Evolutionary conservation across 169 alveolate genomes (phyloP).

Genomic region (Babesia sp.): DNA sequence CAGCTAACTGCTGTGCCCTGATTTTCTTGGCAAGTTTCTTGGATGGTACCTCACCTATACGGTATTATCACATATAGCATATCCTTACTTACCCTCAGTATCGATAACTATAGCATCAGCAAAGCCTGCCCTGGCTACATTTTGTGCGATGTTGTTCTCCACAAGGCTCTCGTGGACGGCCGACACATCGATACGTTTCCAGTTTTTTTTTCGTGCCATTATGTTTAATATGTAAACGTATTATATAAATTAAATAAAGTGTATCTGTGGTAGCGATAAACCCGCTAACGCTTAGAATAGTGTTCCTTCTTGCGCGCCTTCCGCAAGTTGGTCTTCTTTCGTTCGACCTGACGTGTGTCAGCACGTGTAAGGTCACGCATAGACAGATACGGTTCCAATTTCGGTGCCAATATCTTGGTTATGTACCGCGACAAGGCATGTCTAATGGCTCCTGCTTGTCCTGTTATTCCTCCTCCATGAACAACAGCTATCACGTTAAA

Average conservation of each 20-base stretch:
- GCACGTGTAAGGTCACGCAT: constrained; percentile 33
- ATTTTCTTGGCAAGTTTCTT: constrained; percentile 18
- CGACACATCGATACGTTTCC: constrained; percentile 43
- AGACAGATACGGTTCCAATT: constrained; percentile 60
- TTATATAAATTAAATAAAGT: background rate
- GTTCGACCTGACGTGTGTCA: constrained; percentile 62
- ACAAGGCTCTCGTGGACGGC: constrained; percentile 39
- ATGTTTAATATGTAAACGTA: background rate
- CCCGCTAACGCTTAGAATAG: constrained; percentile 62
- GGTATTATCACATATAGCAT: background rate
- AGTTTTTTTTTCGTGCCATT: constrained; percentile 27
- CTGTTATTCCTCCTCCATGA: constrained; percentile 76
- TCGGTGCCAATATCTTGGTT: constrained; percentile 65
- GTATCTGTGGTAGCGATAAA: background rate
- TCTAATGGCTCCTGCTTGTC: constrained; percentile 77
- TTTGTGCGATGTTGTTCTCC: constrained; percentile 41
- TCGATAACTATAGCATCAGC: constrained; percentile 26
- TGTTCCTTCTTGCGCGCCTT: constrained; percentile 68
- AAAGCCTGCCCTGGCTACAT: constrained; percentile 2
- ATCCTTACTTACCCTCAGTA: background rate
- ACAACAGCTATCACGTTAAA: constrained; percentile 74
- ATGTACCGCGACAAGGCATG: constrained; percentile 76
- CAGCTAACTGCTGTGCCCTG: background rate
- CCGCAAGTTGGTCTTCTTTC: constrained; percentile 66
- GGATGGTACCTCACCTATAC: constrained; percentile 20